Base-by-base conservation (phyloP, 768 basidiomycete genomes). In the Naganishia friedmannii region DNA sequence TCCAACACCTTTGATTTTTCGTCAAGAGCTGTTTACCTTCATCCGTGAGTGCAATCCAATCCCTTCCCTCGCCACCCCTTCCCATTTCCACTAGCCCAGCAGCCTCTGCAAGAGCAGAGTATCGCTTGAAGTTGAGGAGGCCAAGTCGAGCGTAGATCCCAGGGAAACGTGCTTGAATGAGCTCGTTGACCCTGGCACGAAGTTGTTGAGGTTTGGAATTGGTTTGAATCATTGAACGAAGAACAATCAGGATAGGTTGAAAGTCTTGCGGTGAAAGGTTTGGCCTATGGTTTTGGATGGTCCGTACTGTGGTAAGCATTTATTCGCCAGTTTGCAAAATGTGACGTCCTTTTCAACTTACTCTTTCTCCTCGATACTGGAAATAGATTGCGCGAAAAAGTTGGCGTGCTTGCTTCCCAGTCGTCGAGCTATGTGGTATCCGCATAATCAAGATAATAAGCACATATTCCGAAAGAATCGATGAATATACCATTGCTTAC, bases 41-140 rank as follows among this genome's bases (percentile, higher is more conserved):
- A 3, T 63, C 60, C 23, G 60, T 63, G 46, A 63, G 60, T 42
- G 60, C 42, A 29, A 63, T 63, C 60, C 60, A 63, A 19, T 63
- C 60, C 26, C 60, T 34, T 23, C 60, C 60, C 29, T 63, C 60
- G 2, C 60, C 60, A 23, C 26, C 2, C 23, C 39, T 23, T 13
- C 60, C 60, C 60, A 63, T 63, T n/a, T 63, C 60, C 3, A 63
- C 39, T 29, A 63, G 23, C 15, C 26, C 26, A 7, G 60, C 60
- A 21, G 37, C 39, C 46, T 63, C 60, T 17, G 60, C 60, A 28
- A 45, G 37, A 3, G 37, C 1, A 10, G 60, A 63, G 15, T 63
- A 63, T 4, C 28, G 37, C 39, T 45, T 63, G 42, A 63, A 63
- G 42, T 63, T 63, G 60, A 63, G 26, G 42, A 63, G 39, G 26